Evolutionary conservation across 2,329 filamentous ascomycete genomes (phyloP).

Genomic region (Nectriaceae sp.): DNA sequence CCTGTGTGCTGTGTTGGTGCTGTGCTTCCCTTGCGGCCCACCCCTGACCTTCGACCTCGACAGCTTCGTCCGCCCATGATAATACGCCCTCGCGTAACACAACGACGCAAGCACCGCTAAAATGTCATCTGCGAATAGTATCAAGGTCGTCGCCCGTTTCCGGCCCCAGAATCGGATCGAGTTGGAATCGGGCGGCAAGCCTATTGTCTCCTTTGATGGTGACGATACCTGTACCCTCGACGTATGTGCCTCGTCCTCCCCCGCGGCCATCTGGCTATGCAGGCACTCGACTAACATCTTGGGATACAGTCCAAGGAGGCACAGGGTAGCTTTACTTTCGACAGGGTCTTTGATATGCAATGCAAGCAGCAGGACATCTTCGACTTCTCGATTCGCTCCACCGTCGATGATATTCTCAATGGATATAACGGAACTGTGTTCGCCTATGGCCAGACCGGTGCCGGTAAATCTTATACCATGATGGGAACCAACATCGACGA

Average conservation of each 20-base stretch:
- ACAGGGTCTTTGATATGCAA: slow-evolving; percentile 94
- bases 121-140: slow-evolving; percentile 64
- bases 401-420: slow-evolving; percentile 97
- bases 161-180: slow-evolving; percentile 96
- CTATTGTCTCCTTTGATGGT: slow-evolving; percentile 85
- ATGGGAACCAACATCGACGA: slow-evolving; percentile 80
- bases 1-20: slow-evolving; percentile 5
- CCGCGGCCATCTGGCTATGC: slow-evolving; percentile 2
- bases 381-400: slow-evolving; percentile 94
- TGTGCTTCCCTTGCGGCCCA: slow-evolving; percentile 1
- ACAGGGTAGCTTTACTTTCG: slow-evolving; percentile 88
- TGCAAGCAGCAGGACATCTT: slow-evolving; percentile 93
- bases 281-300: slow-evolving; percentile 28
- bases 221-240: slow-evolving; percentile 87
- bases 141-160: slow-evolving; percentile 96
- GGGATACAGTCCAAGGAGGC: slow-evolving; percentile 73
- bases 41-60: slow-evolving; percentile 19
- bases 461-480: slow-evolving; percentile 99
- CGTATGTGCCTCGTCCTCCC: slow-evolving; percentile 54
- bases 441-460: slow-evolving; percentile 96
- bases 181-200: slow-evolving; percentile 84
- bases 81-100: slow-evolving; percentile 23
- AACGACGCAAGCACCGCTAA: slow-evolving; percentile 18
- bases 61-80: slow-evolving; percentile 29
- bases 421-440: slow-evolving; percentile 99